phyloP scores from a whole-genome alignment of 2,329 filamentous ascomycete genomes.

The Pseudogymnoascus sp. region DNA sequence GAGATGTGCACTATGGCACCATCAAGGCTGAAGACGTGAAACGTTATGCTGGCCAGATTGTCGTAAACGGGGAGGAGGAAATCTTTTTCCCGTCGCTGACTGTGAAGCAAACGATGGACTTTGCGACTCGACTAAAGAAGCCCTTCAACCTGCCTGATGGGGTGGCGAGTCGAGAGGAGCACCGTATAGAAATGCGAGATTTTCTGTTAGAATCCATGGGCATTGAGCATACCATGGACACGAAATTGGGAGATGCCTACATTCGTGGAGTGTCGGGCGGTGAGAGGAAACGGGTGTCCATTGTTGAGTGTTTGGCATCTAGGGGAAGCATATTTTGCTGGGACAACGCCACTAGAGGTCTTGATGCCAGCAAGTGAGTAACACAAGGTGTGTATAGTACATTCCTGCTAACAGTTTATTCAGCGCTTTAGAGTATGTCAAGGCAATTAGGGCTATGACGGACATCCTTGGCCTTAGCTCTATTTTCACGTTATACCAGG shows the following conservation, averaged over 20 bases:
- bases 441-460: slow-evolving; percentile 56
- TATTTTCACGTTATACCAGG: slow-evolving; percentile 63
- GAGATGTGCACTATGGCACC: slow-evolving; percentile 51
- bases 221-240: slow-evolving; percentile 48
- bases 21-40: slow-evolving; percentile 36
- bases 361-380: slow-evolving; percentile 51
- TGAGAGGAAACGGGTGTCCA: slow-evolving; percentile 54
- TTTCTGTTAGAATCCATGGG: slow-evolving; percentile 35
- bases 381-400: slow-evolving; percentile 43
- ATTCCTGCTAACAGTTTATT: slow-evolving; percentile 57
- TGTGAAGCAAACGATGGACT: slow-evolving; percentile 46
- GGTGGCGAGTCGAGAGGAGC: slow-evolving; percentile 34
- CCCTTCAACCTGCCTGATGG: slow-evolving; percentile 46
- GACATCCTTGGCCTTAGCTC: slow-evolving; percentile 54
- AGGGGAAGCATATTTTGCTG: slow-evolving; percentile 49
- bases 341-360: slow-evolving; percentile 61
- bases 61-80: slow-evolving; percentile 48
- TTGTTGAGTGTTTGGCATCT: slow-evolving; percentile 41
- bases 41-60: slow-evolving; percentile 50
- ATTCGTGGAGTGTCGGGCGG: slow-evolving; percentile 57
- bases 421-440: slow-evolving; percentile 54
- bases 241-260: slow-evolving; percentile 51
- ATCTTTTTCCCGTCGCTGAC: slow-evolving; percentile 45
- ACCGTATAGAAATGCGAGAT: slow-evolving; percentile 47
- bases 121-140: slow-evolving; percentile 51